phyloP scores from a whole-genome alignment of 208 protist species.

The Trypanosoma theileri region DNA sequence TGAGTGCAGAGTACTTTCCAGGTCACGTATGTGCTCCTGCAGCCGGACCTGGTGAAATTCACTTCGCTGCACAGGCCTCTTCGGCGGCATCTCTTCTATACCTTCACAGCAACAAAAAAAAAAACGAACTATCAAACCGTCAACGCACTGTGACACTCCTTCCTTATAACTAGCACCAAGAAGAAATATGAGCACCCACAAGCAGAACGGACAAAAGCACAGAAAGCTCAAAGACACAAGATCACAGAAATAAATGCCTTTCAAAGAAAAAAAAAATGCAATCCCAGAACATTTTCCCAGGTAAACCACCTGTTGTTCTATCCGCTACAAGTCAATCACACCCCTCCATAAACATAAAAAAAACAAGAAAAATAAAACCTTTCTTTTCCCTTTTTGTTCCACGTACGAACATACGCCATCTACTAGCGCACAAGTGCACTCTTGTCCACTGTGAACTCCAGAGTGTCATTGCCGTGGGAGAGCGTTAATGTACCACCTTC shows the following conservation, averaged over 20 bases:
- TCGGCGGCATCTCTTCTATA: slow-evolving; percentile 8
- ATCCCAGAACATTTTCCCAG: no score
- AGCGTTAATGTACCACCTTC: slow-evolving; percentile 37
- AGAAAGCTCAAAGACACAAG: no score
- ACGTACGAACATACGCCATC: neutral
- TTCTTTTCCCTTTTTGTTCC: no score
- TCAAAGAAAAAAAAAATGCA: no score
- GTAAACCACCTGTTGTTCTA: no score
- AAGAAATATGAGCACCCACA: no score
- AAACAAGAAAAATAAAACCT: no score
- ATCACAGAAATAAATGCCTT: no score
- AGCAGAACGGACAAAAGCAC: no score
- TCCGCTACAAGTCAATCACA: no score
- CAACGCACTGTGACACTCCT: neutral
- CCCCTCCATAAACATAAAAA: no score
- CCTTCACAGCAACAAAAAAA: slow-evolving; percentile 2
- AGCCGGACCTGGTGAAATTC: slow-evolving; percentile 71
- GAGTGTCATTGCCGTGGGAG: slow-evolving; percentile 25
- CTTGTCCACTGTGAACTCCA: slow-evolving; percentile 29
- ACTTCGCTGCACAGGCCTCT: slow-evolving; percentile 33
- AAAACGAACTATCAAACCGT: neutral
- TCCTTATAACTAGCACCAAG: no score
- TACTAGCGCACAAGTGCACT: neutral
- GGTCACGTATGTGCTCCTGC: slow-evolving; percentile 42
- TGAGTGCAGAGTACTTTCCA: slow-evolving; percentile 6